These are phyloP conservation scores for Tetrahymena elliotti DNA, from an alignment of 73 alveolate species.

Conservation along the genomic window DNA sequence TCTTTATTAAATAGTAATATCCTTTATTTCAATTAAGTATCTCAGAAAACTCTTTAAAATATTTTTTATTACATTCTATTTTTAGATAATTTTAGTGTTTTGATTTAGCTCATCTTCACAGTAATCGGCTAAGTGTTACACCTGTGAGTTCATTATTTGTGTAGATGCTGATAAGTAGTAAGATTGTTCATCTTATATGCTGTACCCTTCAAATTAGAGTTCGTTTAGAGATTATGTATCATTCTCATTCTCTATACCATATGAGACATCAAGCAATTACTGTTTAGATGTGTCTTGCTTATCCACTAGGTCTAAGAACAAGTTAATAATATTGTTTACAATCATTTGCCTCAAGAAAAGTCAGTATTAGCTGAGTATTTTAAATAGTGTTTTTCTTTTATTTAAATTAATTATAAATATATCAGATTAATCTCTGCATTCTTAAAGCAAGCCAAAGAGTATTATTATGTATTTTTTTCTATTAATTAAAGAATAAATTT, in stretches of 20 bases:
- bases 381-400: background rate
- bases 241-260: background rate
- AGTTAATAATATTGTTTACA: no score
- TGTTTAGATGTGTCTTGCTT: background rate
- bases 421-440: no score
- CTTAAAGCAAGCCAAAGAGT: no score
- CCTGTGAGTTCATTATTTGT: background rate
- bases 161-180: no score
- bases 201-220: background rate
- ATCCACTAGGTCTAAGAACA: background rate
- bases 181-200: no score
- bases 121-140: background rate
- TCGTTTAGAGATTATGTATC: background rate
- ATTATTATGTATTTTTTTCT: no score
- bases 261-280: background rate
- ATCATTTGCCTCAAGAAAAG: background rate
- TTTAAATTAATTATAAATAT: no score
- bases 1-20: no score
- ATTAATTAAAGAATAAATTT: no score
- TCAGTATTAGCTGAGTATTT: no score
- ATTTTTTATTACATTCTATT: background rate
- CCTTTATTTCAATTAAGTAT: background rate
- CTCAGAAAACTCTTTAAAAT: background rate
- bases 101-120: no score
- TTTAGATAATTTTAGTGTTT: background rate